These are phyloP conservation scores for Chrysochromulina parva DNA, from an alignment of 78 protist genomes.

Conservation along the genomic window DNA sequence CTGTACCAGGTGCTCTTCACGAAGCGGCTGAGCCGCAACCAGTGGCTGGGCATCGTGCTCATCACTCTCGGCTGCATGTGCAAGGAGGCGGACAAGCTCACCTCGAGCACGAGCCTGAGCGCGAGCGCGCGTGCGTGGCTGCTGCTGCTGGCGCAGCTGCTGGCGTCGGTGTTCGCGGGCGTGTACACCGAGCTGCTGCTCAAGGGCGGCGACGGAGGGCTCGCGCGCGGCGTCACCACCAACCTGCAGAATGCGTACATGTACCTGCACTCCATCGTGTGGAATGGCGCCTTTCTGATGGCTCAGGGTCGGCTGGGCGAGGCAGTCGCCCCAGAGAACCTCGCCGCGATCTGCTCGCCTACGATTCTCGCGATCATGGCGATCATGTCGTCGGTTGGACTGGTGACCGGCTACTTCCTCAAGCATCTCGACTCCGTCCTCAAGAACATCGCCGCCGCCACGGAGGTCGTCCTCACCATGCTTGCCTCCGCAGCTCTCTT, in stretches of 20 bases:
- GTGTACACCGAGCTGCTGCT: conserved; percentile 65
- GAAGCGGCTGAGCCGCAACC: conserved; percentile 13
- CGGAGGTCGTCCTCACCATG: conserved; percentile 30
- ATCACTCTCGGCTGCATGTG: conserved; percentile 49
- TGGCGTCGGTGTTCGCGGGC: conserved; percentile 33
- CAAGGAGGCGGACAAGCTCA: conserved; percentile 16
- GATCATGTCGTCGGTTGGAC: conserved; percentile 43
- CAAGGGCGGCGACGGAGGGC: conserved; percentile 24
- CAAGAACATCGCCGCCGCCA: conserved; percentile 55
- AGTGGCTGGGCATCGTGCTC: conserved; percentile 49
- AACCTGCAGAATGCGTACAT: conserved; percentile 55
- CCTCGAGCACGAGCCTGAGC: neutral
- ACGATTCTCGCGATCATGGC: neutral
- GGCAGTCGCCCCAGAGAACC: neutral
- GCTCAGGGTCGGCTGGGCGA: neutral
- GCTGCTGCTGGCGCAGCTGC: conserved; percentile 37
- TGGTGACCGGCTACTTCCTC: conserved; percentile 59
- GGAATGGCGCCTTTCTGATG: conserved; percentile 12
- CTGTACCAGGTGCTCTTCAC: conserved; percentile 23
- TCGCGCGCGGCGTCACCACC: neutral
- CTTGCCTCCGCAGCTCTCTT: neutral
- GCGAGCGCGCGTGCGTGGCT: neutral
- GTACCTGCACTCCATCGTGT: conserved; percentile 47
- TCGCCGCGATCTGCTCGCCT: neutral
- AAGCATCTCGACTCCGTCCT: conserved; percentile 45